Conservation (phyloP, 495 filamentous ascomycete species). For the Trichoderma gamsii region DNA sequence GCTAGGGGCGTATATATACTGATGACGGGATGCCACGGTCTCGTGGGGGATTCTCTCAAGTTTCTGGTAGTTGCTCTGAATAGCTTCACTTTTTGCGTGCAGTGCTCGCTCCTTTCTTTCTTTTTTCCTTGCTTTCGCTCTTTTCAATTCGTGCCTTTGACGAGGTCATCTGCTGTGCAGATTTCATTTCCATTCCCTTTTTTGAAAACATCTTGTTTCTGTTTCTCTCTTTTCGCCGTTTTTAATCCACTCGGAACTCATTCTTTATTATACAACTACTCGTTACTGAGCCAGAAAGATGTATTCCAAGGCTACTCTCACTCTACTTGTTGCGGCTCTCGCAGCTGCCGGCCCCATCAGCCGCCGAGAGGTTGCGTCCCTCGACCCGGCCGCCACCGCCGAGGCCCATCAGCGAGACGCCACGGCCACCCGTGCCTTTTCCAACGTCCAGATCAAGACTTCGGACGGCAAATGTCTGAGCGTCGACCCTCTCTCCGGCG, state of each 20-base stretch:
- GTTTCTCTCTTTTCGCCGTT: not conserved
- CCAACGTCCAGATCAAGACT: constrained; percentile 44
- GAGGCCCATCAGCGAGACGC: constrained; percentile 46
- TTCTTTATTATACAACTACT: not conserved
- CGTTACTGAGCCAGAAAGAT: constrained; percentile 18
- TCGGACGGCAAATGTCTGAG: constrained; percentile 48
- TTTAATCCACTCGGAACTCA: constrained; percentile 10
- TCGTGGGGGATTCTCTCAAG: not conserved
- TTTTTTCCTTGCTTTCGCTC: constrained; percentile 22
- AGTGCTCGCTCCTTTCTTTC: constrained; percentile 20
- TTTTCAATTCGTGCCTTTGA: constrained; percentile 16
- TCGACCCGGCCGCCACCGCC: constrained; percentile 42
- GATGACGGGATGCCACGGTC: not conserved
- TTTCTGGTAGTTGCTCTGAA: constrained; percentile 4
- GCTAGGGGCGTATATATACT: not conserved
- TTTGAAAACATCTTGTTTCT: not conserved
- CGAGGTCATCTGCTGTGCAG: constrained; percentile 30
- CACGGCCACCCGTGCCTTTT: constrained; percentile 44
- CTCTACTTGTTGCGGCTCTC: constrained; percentile 26
- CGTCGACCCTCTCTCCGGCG: constrained; percentile 48
- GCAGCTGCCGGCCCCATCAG: constrained; percentile 24
- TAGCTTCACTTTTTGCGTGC: constrained; percentile 11
- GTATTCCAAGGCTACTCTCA: constrained; percentile 22
- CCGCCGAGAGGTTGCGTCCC: constrained; percentile 34
- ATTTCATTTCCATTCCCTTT: constrained; percentile 24